A percentile compares a stretch with the other conserved stretches of the same genome.
Evolutionary conservation across 1,284 basidiomycete species (phyloP).

Genomic region (Hymenochaete sp.): DNA sequence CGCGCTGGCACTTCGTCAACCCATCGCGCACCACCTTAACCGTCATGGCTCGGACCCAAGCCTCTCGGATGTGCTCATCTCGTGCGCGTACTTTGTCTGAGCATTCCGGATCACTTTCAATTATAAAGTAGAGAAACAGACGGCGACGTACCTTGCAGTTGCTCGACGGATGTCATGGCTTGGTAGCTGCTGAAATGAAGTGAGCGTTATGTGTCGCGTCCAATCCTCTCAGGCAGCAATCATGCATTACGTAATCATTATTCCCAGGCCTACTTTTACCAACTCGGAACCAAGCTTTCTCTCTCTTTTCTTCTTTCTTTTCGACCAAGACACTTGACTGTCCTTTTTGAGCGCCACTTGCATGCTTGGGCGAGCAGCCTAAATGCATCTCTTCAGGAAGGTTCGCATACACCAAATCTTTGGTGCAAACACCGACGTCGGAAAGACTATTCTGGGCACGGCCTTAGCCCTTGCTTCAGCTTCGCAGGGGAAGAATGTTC

Average conservation of each 20-base stretch:
- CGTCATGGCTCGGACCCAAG: slow-evolving; percentile 95
- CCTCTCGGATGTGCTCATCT: slow-evolving; percentile 79
- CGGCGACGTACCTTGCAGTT: slow-evolving; percentile 9
- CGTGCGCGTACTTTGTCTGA: slow-evolving; percentile 37
- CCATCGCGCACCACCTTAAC: slow-evolving; percentile 84
- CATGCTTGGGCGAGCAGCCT: background rate
- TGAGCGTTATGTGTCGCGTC: background rate
- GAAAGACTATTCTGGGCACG: slow-evolving; percentile 84
- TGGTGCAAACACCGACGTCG: slow-evolving; percentile 87
- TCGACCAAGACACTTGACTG: background rate
- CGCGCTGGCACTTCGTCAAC: slow-evolving; percentile 84
- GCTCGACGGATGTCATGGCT: too few relatives aligned
- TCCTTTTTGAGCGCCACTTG: background rate
- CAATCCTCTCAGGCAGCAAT: background rate
- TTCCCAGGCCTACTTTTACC: too few relatives aligned
- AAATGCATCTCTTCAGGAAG: slow-evolving; percentile 57
- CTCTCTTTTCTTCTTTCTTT: background rate
- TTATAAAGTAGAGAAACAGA: background rate
- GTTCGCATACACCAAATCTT: slow-evolving; percentile 85
- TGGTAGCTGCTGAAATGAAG: too few relatives aligned
- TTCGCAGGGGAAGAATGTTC: slow-evolving; percentile 41
- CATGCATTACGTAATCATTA: too few relatives aligned
- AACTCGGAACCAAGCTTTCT: background rate
- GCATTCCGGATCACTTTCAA: too few relatives aligned
- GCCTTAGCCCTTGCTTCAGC: slow-evolving; percentile 75